These are phyloP conservation scores for Orbilia ellipsospora DNA, from an alignment of 2,329 filamentous ascomycete genomes.

Conservation along the genomic window DNA sequence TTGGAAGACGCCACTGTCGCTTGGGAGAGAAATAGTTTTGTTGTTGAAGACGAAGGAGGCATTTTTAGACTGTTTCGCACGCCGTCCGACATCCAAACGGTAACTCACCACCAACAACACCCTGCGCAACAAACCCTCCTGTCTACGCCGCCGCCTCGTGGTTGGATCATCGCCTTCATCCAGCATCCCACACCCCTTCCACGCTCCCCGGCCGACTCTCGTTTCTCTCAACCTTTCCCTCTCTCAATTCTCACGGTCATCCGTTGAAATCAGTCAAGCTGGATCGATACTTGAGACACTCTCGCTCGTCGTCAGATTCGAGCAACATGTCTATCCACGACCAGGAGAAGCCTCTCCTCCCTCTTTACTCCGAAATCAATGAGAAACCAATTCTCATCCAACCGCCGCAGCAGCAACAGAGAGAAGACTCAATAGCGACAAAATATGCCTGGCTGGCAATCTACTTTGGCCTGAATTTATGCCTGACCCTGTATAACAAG, in stretches of 20 bases:
- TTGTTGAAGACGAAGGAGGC: too few relatives aligned
- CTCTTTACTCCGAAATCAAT: constrained; percentile 49
- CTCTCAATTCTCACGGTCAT: background rate
- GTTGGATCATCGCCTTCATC: constrained; percentile 16
- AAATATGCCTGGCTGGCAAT: constrained; percentile 67
- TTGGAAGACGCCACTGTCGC: background rate
- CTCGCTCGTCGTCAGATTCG: constrained; percentile 54
- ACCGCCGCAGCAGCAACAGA: constrained; percentile 24
- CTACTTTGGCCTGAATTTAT: constrained; percentile 68
- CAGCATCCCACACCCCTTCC: constrained; percentile 1
- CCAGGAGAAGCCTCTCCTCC: constrained; percentile 54
- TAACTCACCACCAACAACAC: constrained; percentile 7
- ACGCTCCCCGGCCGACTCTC: background rate
- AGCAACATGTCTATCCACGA: constrained; percentile 52
- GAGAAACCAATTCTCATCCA: constrained; percentile 39
- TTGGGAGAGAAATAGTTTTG: too few relatives aligned
- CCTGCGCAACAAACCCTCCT: constrained; percentile 8
- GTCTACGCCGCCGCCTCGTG: constrained; percentile 22
- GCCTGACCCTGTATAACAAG: constrained; percentile 71
- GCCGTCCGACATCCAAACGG: background rate
- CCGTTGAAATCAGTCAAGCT: constrained; percentile 41
- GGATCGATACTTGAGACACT: constrained; percentile 50
- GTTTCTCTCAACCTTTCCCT: constrained; percentile 3
- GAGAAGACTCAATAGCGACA: constrained; percentile 56
- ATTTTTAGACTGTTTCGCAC: background rate